phyloP scores from a whole-genome alignment of 495 filamentous ascomycete species.

The Penicillium odoratum region DNA sequence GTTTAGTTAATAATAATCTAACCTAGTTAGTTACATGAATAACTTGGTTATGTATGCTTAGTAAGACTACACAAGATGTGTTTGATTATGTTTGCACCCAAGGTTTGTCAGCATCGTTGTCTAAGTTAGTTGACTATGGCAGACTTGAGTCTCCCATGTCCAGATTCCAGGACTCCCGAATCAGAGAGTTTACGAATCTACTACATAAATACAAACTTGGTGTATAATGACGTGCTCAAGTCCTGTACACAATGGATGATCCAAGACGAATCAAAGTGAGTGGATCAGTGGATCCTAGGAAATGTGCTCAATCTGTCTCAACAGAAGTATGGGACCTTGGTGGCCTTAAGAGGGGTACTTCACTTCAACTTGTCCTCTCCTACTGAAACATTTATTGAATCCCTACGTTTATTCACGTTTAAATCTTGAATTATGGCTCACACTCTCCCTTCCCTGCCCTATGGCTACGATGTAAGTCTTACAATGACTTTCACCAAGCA shows the following conservation, averaged over 20 bases:
- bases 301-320: conserved; percentile 26
- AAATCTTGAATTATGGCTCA: conserved; percentile 11
- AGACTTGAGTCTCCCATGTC: too few species aligned
- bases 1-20: too few species aligned
- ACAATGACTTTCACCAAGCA: not conserved
- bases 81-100: too few species aligned
- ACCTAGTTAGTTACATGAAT: too few species aligned
- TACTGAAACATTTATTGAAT: not conserved
- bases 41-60: too few species aligned
- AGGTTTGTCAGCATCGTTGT: too few species aligned
- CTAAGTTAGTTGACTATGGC: too few species aligned
- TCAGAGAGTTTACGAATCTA: too few species aligned
- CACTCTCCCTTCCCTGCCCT: conserved; percentile 44
- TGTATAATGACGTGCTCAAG: too few species aligned
- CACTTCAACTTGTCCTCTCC: not conserved
- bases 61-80: too few species aligned
- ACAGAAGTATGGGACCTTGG: conserved; percentile 17
- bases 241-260: not conserved
- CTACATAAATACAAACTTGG: too few species aligned
- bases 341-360: conserved; percentile 12
- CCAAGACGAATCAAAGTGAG: not conserved
- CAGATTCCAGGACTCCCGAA: too few species aligned
- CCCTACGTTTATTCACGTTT: not conserved
- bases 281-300: conserved; percentile 11
- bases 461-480: conserved; percentile 41